Evolutionary conservation across 306 rosid genomes (phyloP).

Genomic region (Cucurbita argyrosperma): DNA sequence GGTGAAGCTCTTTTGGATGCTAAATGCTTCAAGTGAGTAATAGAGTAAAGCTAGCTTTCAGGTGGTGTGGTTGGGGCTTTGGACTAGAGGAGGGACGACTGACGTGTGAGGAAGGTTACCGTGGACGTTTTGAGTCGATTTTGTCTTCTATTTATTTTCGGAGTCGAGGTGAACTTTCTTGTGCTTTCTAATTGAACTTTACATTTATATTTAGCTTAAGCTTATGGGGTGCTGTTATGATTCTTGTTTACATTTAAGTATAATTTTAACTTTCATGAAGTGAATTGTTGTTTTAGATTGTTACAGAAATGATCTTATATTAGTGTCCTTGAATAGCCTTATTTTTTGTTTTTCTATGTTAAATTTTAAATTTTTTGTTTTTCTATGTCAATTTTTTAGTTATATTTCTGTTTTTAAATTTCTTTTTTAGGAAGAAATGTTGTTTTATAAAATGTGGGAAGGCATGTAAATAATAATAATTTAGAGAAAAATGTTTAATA

Average conservation of each 20-base stretch:
- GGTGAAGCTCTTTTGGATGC: conserved; percentile 73
- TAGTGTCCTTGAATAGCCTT: no score
- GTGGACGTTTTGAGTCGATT: not conserved
- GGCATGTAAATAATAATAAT: no score
- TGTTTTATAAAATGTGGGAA: no score
- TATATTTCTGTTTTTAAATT: no score
- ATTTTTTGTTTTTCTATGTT: no score
- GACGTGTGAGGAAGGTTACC: not conserved
- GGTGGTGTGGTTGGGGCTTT: not conserved
- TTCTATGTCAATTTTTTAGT: no score
- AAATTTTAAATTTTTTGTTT: no score
- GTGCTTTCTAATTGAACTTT: not conserved
- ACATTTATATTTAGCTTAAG: not conserved
- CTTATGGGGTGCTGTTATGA: not conserved
- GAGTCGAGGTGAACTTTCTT: not conserved
- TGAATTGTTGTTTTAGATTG: no score
- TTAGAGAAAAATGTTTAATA: no score
- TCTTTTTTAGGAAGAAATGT: no score
- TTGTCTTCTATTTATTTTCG: not conserved
- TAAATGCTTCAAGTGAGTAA: conserved; percentile 64
- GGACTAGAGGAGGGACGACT: not conserved
- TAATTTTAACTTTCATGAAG: no score
- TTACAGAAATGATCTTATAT: no score
- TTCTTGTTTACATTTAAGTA: not conserved
- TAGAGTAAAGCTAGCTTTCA: not conserved